Percentiles rank a stretch among this genome's conserved stretches.
Evolutionary conservation across 306 rosid species (phyloP).

Genomic region (Medicago ruthenica): DNA sequence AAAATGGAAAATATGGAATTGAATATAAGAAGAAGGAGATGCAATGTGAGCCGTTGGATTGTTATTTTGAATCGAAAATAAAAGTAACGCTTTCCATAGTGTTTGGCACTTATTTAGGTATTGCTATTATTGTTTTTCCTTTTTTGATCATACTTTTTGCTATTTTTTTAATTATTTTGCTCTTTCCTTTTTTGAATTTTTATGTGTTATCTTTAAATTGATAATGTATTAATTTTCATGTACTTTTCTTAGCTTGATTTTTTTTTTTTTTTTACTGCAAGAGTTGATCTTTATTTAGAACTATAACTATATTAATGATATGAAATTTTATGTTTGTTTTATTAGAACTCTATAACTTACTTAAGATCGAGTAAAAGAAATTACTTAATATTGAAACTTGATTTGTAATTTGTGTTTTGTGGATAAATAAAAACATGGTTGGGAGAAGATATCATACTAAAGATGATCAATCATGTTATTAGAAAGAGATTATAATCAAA

Average conservation of each 20-base stretch:
- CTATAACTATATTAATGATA: too few species aligned
- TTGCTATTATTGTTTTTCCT: slow-evolving; percentile 29
- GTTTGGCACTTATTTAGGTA: slow-evolving; percentile 11
- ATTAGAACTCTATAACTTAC: too few species aligned
- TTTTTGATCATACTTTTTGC: neutral
- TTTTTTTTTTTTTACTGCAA: neutral
- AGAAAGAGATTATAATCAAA: too few species aligned
- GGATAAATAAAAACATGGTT: too few species aligned
- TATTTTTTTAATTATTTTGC: neutral
- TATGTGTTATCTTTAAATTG: neutral
- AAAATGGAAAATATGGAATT: slow-evolving; percentile 40
- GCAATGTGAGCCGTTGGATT: slow-evolving; percentile 67
- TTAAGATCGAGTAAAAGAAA: too few species aligned
- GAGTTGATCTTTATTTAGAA: too few species aligned
- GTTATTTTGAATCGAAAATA: slow-evolving; percentile 26
- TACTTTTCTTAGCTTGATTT: neutral
- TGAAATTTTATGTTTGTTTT: too few species aligned
- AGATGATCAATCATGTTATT: too few species aligned
- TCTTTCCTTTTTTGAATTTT: slow-evolving; percentile 19
- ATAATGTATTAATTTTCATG: neutral
- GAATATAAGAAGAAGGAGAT: slow-evolving; percentile 51
- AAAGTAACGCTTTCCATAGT: slow-evolving; percentile 37
- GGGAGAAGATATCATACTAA: too few species aligned
- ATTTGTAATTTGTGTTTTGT: too few species aligned
- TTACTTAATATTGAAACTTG: too few species aligned